Conservation (phyloP, 495 filamentous ascomycete species). For the Podospora pseudocomata region DNA sequence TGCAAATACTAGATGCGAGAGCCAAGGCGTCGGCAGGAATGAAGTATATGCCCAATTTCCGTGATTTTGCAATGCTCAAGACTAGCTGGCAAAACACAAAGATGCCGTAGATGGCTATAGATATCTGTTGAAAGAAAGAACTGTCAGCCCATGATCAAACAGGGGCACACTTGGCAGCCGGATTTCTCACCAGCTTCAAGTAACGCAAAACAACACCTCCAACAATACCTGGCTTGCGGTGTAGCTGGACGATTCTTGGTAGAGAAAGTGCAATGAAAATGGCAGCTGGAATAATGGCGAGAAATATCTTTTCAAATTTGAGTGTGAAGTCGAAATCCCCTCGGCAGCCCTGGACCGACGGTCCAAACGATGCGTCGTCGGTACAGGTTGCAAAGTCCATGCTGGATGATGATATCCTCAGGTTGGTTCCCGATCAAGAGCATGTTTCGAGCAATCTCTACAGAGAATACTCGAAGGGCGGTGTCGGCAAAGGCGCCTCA, state of each 20-base stretch:
- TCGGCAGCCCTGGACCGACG: conserved; percentile 25
- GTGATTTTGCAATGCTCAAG: conserved; percentile 18
- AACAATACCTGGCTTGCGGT: conserved; percentile 35
- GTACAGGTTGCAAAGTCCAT: conserved; percentile 28
- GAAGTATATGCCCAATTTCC: conserved; percentile 22
- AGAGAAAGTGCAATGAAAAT: conserved; percentile 40
- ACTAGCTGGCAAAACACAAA: conserved; percentile 34
- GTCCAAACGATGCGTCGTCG: conserved; percentile 24
- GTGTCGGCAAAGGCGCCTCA: background rate
- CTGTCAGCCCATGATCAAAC: background rate
- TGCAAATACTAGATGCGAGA: conserved; percentile 33
- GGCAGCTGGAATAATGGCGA: conserved; percentile 41
- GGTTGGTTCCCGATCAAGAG: background rate
- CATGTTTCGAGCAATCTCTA: background rate
- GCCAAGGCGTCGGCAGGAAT: conserved; percentile 30
- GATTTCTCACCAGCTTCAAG: conserved; percentile 34
- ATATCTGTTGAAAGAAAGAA: conserved; percentile 3
- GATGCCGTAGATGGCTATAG: conserved; percentile 10
- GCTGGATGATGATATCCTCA: background rate
- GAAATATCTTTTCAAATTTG: conserved; percentile 45
- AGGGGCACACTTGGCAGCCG: background rate
- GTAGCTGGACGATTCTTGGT: conserved; percentile 33
- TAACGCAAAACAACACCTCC: conserved; percentile 33
- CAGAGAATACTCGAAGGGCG: background rate
- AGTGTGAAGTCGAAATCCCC: conserved; percentile 47